Base-by-base conservation (phyloP, 495 filamentous ascomycete species). In the Haplographium delicatum region DNA sequence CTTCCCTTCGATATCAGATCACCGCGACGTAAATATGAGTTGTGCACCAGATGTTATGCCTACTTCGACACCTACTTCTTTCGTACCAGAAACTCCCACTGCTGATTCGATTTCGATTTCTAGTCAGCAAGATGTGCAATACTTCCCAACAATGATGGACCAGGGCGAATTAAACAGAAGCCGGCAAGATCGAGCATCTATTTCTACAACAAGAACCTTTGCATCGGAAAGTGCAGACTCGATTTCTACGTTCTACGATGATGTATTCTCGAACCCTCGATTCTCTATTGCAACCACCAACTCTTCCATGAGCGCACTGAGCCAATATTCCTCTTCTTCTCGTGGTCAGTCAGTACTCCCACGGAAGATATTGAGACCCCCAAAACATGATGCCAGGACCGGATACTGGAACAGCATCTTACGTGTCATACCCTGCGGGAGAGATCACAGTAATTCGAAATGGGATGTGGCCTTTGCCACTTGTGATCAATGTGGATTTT, bases 331-430 rank as follows among this genome's bases (percentile, higher is more conserved):
- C 4, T 44, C 7, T 1, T 9, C 3, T 27, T 25, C 20, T 15
- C 42, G 13, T 24, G 23, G 23, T 2, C 24, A n/a, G 20, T 23
- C 19, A 24, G 1, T 26, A 11, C 35, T 28, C 30, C 37, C 23
- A 30, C 42, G 34, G 1, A 33, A 39, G 9, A 40, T 44, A 1
- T 23, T 52, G 0, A 42, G 40, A 41, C 40, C 43, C 7, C 30
- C 52, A 20, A 51, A 46, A 23, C 56, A 59, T 23, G 56, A 59
- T 49, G 33, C 51, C 9, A 22, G 26, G 6, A 5, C 9, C 3
- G 56, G 56, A n/a, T n/a, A 24, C 9, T 59, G 56, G 56, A 59
- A 59, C 37, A 28, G 31, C 5, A 25, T 28, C 11, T 38, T 59
- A 2, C 56, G 56, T 11, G 56, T 59, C 11, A 46, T 59, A 16